phyloP scores from a whole-genome alignment of 306 rosid genomes.

The Alnus glutinosa region DNA sequence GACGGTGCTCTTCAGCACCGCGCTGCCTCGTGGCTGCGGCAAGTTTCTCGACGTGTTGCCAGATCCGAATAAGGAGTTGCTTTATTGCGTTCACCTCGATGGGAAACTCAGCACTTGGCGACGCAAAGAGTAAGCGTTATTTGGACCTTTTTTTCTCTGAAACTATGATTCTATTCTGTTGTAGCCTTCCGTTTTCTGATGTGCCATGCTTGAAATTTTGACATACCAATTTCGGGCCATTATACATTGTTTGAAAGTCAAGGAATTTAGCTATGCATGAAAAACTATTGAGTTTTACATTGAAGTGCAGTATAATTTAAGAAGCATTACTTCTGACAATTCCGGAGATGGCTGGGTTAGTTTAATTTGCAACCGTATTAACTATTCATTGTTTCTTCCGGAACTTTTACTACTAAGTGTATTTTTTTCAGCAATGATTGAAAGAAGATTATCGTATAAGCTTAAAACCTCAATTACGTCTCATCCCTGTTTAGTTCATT shows the following conservation, averaged over 20 bases:
- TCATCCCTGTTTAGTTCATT: not conserved
- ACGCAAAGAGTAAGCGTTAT: constrained; percentile 75
- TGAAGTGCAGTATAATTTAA: not conserved
- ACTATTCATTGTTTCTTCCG: not conserved
- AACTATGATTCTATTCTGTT: not conserved
- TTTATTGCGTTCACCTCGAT: constrained; percentile 87
- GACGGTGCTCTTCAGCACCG: constrained; percentile 49
- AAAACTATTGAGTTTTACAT: not conserved
- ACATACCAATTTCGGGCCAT: not conserved
- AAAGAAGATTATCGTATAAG: not conserved
- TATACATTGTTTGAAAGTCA: not conserved
- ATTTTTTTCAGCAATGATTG: not conserved
- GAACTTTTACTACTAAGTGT: not conserved
- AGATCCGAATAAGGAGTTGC: constrained; percentile 69
- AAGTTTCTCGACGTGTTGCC: constrained; percentile 88
- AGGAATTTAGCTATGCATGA: not conserved
- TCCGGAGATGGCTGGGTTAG: not conserved
- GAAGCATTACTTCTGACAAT: not conserved
- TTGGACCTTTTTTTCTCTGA: not conserved
- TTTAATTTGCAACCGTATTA: not conserved
- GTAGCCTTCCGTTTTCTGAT: not conserved
- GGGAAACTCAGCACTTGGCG: constrained; percentile 95
- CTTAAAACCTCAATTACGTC: not conserved
- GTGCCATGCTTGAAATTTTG: not conserved
- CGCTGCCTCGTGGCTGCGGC: constrained; percentile 87